phyloP scores from a whole-genome alignment of 163 green algal species.

The Volvox carteri region DNA sequence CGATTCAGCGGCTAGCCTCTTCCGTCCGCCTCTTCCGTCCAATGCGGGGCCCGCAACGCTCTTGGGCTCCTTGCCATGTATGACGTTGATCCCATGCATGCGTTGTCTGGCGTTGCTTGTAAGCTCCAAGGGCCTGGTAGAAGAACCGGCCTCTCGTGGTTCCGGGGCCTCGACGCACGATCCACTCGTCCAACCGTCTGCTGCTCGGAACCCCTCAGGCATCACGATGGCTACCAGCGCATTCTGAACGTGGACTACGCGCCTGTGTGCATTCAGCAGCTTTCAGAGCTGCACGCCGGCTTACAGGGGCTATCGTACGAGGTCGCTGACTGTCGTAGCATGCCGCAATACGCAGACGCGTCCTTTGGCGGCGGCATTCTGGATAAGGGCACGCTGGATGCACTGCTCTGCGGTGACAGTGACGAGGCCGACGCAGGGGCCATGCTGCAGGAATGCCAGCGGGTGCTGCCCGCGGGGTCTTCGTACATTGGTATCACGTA shows the following conservation, averaged over 20 bases:
- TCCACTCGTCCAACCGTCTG: too few species aligned
- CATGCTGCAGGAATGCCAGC: constrained; percentile 64
- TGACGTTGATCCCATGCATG: too few species aligned
- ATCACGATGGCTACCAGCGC: constrained; percentile 35
- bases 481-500: constrained; percentile 68
- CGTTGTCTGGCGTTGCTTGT: too few species aligned
- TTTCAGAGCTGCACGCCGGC: constrained; percentile 35
- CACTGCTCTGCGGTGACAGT: constrained; percentile 72
- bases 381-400: constrained; percentile 78
- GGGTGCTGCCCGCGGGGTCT: constrained; percentile 61
- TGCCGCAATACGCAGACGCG: constrained; percentile 51
- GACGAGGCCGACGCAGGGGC: constrained; percentile 57
- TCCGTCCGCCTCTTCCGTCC: too few species aligned
- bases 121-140: too few species aligned
- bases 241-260: constrained; percentile 66
- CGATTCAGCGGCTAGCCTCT: too few species aligned
- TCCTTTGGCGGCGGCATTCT: constrained; percentile 66
- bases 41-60: too few species aligned
- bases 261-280: constrained; percentile 60
- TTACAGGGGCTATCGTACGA: constrained; percentile 57
- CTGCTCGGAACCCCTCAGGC: neutral
- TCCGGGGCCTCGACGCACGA: too few species aligned
- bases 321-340: constrained; percentile 57
- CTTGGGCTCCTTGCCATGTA: too few species aligned
- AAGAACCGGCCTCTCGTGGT: too few species aligned